Base-by-base conservation (phyloP, 345 rosid genomes). In the Populus euphratica region DNA sequence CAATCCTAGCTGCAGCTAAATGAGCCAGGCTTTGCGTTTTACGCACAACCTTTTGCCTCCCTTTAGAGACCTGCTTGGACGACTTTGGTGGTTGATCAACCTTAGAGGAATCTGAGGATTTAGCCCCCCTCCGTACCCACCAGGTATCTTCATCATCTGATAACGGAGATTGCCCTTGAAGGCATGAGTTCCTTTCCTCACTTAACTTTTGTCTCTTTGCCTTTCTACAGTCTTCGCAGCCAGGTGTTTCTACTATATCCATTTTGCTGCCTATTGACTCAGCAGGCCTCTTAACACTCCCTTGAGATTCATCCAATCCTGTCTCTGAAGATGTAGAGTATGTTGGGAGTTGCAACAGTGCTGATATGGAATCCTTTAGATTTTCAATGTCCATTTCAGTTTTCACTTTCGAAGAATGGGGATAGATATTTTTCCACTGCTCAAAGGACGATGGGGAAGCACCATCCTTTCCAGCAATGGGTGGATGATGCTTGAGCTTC, bases 171-270 rank as follows among this genome's bases (percentile, higher is more conserved):
- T 83, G 80, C 20, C 86, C 90, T 83, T 83, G 91, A 82, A 87
- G 73, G 78, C 35, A 84, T 36, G 96, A 89, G 80, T 86, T 89
- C 84, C 85, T 89, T 77, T 90, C 97, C 78, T 93, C 97, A 38
- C 80, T 86, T 73, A 88, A 65, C 76, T 76, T 80, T 70, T 80
- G 83, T 65, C 73, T 76, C 74, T 82, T 85, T 17, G 89, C 89
- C 85, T 84, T 87, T 87, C 86, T 90, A 82, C 97, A 96, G 80
- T 93, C 98, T 83, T 93, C 99, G 68, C 99, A 96, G n/a, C 95
- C 98, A 77, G 89, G 88, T 64, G 91, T 84, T 85, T 90, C 98
- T 31, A 83, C 54, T 29, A 63, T 21, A 69, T 69, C 82, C 70
- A 79, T 50, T 70, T 77, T 71, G 70, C 25, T 74, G 66, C 73